Percentiles rank a stretch among this genome's conserved stretches.
phyloP scores from a whole-genome alignment of 768 basidiomycete species.

The Tricholoma hemisulphureum region DNA sequence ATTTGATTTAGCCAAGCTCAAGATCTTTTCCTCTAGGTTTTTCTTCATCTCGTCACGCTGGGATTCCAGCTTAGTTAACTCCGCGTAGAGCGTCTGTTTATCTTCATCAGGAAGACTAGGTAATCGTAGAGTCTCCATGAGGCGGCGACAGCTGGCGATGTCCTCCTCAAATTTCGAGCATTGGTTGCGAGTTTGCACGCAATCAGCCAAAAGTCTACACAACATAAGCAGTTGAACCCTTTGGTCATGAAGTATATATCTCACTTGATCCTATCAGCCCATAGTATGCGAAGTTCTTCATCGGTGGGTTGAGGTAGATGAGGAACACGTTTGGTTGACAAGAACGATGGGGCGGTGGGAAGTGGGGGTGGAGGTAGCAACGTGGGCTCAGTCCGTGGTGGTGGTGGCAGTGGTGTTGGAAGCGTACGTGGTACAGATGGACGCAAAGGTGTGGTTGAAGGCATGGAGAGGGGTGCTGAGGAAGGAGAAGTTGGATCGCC shows the following conservation, averaged over 20 bases:
- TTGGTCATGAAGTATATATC: background rate
- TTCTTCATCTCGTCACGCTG: conserved; percentile 20
- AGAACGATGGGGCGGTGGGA: conserved; percentile 14
- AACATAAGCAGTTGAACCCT: background rate
- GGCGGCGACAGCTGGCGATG: conserved; percentile 9
- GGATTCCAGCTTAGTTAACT: conserved; percentile 19
- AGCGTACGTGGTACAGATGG: background rate
- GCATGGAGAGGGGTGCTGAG: background rate
- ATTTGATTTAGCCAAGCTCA: conserved; percentile 20
- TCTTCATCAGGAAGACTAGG: conserved; percentile 14
- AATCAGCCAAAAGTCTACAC: conserved; percentile 12
- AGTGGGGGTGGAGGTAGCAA: conserved; percentile 15
- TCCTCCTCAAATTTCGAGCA: conserved; percentile 18
- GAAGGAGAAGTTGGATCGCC: background rate
- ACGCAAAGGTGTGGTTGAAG: background rate
- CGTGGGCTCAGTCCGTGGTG: conserved; percentile 1
- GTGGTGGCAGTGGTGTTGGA: conserved; percentile 4
- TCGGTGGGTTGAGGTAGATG: conserved; percentile 8
- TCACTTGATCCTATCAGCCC: conserved; percentile 27
- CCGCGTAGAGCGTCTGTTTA: conserved; percentile 8
- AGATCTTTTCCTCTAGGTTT: conserved; percentile 14
- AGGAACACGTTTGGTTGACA: conserved; percentile 6
- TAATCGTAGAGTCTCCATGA: conserved; percentile 15
- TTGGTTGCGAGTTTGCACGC: conserved; percentile 9
- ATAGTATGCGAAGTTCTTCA: conserved; percentile 17